Conservation (phyloP, 148 eudicot species). For the Hydrangea macrophylla region DNA sequence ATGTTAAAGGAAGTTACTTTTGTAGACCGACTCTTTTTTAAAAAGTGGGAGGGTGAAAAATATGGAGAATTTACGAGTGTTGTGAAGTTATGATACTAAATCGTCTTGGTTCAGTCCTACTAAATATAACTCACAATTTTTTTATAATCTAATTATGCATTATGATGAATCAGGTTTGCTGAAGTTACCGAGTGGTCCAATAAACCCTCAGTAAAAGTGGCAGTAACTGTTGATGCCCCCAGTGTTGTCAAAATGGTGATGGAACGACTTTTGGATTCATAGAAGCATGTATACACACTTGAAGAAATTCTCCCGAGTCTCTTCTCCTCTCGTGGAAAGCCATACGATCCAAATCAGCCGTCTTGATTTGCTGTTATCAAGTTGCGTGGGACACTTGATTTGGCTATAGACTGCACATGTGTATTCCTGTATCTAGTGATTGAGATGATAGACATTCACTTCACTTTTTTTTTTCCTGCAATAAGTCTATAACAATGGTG, state of each 20-base stretch:
- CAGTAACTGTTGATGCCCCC: slow-evolving; percentile 92
- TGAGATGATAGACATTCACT: too few relatives aligned
- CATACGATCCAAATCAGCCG: too few relatives aligned
- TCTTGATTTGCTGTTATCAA: too few relatives aligned
- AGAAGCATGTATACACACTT: not conserved
- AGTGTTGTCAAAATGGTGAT: slow-evolving; percentile 64
- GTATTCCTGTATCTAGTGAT: too few relatives aligned
- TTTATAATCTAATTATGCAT: not conserved
- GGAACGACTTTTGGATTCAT: slow-evolving; percentile 71
- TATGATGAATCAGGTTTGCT: slow-evolving; percentile 44
- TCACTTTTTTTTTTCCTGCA: too few relatives aligned
- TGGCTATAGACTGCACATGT: too few relatives aligned
- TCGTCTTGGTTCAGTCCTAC: not conserved
- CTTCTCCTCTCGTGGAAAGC: too few relatives aligned
- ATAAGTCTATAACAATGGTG: too few relatives aligned
- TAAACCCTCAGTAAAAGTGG: slow-evolving; percentile 88
- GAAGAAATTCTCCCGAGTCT: not conserved
- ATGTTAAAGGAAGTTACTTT: not conserved
- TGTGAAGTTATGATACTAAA: not conserved
- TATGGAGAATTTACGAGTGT: too few relatives aligned
- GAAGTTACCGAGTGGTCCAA: slow-evolving; percentile 81
- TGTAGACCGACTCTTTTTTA: too few relatives aligned
- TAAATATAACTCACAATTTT: not conserved
- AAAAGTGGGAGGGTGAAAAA: too few relatives aligned
- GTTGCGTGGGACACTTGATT: too few relatives aligned